Evolutionary conservation across 768 basidiomycete species (phyloP).

Genomic region (Russula foetens): DNA sequence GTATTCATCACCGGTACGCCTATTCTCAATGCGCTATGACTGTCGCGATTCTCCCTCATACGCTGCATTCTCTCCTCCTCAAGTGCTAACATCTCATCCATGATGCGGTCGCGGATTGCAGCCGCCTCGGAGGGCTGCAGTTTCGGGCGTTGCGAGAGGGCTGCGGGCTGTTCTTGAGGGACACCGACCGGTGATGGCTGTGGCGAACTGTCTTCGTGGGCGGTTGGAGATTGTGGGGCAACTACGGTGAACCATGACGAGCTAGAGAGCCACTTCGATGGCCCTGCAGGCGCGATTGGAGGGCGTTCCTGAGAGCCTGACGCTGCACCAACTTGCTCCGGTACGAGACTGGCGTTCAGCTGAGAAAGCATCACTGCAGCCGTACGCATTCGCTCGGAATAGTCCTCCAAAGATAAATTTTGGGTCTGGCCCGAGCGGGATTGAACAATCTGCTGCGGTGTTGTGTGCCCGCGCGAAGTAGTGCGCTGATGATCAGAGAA

Average conservation of each 20-base stretch:
- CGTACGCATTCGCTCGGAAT: conserved; percentile 96
- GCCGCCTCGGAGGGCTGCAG: conserved; percentile 78
- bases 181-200: conserved; percentile 28
- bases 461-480: conserved; percentile 1
- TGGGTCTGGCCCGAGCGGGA: conserved; percentile 8
- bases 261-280: conserved; percentile 26
- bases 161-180: conserved; percentile 16
- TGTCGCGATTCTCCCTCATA: conserved; percentile 67
- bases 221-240: conserved; percentile 7
- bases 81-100: conserved; percentile 96
- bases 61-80: conserved; percentile 96
- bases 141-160: conserved; percentile 45
- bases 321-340: conserved; percentile 37
- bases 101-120: conserved; percentile 89
- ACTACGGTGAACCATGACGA: conserved; percentile 23
- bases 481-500: conserved; percentile 1
- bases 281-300: conserved; percentile 12
- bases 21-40: conserved; percentile 55
- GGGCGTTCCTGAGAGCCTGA: conserved; percentile 14
- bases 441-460: conserved; percentile 12
- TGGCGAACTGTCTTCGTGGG: conserved; percentile 19
- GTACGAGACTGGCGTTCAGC: conserved; percentile 71
- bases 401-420: conserved; percentile 82
- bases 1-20: conserved; percentile 15
- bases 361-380: conserved; percentile 98